phyloP scores from a whole-genome alignment of 1,284 basidiomycete species.

The Ustilago esculenta region DNA sequence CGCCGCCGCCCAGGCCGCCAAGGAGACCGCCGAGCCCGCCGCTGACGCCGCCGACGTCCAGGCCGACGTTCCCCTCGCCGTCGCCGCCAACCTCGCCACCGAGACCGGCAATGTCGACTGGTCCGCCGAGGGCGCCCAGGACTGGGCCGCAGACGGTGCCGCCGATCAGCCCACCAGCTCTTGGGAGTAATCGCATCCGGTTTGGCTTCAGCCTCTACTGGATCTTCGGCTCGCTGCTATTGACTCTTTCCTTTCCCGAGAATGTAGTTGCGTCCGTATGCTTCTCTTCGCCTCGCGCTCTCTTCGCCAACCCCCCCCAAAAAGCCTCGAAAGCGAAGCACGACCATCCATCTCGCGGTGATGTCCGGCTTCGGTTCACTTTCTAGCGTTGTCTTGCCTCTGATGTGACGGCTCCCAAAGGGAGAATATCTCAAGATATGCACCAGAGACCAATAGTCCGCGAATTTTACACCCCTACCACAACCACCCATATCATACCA shows the following conservation, averaged over 20 bases:
- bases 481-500: neutral
- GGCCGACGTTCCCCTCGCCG: constrained; percentile 67
- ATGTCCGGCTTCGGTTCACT: constrained; percentile 5
- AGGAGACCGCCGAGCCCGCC: constrained; percentile 54
- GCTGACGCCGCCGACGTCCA: constrained; percentile 76
- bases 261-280: neutral
- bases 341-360: constrained; percentile 6
- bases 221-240: neutral
- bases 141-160: constrained; percentile 67
- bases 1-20: constrained; percentile 55
- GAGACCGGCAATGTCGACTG: constrained; percentile 76
- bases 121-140: constrained; percentile 72
- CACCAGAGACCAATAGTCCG: constrained; percentile 58
- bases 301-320: constrained; percentile 9
- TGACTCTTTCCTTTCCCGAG: neutral
- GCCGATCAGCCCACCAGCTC: constrained; percentile 43
- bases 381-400: constrained; percentile 57
- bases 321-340: constrained; percentile 44
- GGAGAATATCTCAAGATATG: constrained; percentile 53
- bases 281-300: neutral
- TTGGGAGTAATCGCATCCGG: constrained; percentile 42
- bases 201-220: constrained; percentile 1
- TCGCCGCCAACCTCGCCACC: constrained; percentile 58
- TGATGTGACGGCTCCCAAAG: constrained; percentile 52
- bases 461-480: constrained; percentile 25